A percentile compares a stretch with the other conserved stretches of the same genome.
Conservation (phyloP, 352 stramenopile genomes). For the Phytophthora vignae region DNA sequence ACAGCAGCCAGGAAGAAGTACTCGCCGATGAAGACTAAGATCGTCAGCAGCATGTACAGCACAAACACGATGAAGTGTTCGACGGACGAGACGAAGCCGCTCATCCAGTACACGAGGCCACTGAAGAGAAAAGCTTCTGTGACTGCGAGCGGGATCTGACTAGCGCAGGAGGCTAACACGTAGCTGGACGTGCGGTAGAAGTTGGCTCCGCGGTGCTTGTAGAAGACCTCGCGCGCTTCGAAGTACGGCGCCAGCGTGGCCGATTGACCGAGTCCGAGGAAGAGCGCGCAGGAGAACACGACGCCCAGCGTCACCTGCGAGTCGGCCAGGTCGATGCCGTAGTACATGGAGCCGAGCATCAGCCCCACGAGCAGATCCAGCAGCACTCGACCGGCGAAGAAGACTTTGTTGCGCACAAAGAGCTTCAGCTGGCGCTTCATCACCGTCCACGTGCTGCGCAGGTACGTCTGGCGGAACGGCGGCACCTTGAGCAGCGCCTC, state of each 20-base stretch:
- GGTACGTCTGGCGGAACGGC: constrained; percentile 46
- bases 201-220: constrained; percentile 87
- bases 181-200: constrained; percentile 87
- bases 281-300: constrained; percentile 83
- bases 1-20: constrained; percentile 52
- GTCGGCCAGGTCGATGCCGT: constrained; percentile 42
- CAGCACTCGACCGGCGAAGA: constrained; percentile 44
- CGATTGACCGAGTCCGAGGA: constrained; percentile 76
- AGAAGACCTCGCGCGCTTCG: constrained; percentile 69
- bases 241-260: constrained; percentile 69
- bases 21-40: constrained; percentile 51
- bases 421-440: constrained; percentile 49
- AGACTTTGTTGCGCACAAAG: constrained; percentile 46
- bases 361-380: constrained; percentile 48
- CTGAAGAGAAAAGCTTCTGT: constrained; percentile 81
- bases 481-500: constrained; percentile 50
- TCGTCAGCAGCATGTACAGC: constrained; percentile 53
- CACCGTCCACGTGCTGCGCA: constrained; percentile 45
- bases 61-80: constrained; percentile 51
- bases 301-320: constrained; percentile 61
- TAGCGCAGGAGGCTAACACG: constrained; percentile 53
- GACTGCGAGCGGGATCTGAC: constrained; percentile 50
- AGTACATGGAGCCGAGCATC: constrained; percentile 53
- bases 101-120: constrained; percentile 82
- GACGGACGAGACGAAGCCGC: constrained; percentile 52